phyloP scores from a whole-genome alignment of 129 eudicot species.

The Chrysanthemum makinoi region DNA sequence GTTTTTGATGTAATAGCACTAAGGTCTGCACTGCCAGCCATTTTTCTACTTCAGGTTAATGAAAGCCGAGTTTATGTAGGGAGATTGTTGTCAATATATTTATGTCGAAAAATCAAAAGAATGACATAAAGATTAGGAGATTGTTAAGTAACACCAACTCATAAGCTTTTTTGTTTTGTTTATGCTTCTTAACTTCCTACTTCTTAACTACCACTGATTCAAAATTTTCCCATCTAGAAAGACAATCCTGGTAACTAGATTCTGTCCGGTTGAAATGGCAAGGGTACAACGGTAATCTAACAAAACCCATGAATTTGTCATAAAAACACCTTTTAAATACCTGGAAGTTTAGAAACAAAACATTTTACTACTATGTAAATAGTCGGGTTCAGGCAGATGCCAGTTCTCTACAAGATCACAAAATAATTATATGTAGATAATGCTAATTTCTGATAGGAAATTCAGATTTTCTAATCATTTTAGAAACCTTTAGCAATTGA shows the following conservation, averaged over 20 bases:
- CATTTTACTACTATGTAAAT: constrained; percentile 8
- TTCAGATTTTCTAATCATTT: constrained; percentile 43
- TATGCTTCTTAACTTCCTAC: constrained; percentile 37
- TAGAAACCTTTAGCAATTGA: constrained; percentile 48
- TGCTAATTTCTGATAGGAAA: constrained; percentile 23
- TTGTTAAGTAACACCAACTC: constrained; percentile 52
- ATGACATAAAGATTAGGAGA: constrained; percentile 63
- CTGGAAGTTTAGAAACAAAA: not conserved
- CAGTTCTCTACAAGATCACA: not conserved
- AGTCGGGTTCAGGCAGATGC: not conserved
- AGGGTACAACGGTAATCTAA: constrained; percentile 7
- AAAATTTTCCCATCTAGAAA: constrained; percentile 16
- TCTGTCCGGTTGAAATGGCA: not conserved
- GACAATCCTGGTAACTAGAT: constrained; percentile 5
- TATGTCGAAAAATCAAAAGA: constrained; percentile 41
- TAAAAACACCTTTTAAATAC: not conserved
- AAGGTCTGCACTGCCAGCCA: constrained; percentile 46
- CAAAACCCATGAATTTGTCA: not conserved
- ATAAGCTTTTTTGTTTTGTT: constrained; percentile 12
- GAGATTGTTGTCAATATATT: constrained; percentile 30
- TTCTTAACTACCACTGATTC: constrained; percentile 34
- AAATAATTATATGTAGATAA: constrained; percentile 11
- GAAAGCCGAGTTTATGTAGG: constrained; percentile 46
- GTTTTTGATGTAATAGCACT: constrained; percentile 6
- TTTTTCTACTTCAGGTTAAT: constrained; percentile 12